phyloP scores from a whole-genome alignment of 2,329 filamentous ascomycete genomes.

The Alternaria dauci region DNA sequence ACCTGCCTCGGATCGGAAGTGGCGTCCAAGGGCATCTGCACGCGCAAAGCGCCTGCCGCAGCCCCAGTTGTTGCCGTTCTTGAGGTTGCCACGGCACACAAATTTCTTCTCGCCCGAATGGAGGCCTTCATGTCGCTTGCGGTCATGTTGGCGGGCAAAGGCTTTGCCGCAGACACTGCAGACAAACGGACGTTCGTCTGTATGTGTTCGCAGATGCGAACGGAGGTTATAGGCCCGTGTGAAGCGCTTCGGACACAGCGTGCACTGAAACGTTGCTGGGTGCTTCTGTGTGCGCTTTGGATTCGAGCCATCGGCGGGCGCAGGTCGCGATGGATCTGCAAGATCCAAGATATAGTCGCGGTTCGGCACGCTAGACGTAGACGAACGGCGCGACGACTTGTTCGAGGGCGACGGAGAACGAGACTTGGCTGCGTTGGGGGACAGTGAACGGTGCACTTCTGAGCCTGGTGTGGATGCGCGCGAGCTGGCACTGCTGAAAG shows the following conservation, averaged over 20 bases:
- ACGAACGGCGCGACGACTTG: constrained; percentile 59
- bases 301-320: constrained; percentile 53
- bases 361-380: constrained; percentile 62
- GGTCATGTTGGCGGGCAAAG: constrained; percentile 95
- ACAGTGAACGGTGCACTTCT: constrained; percentile 51
- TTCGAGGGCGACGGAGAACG: constrained; percentile 59
- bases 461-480: constrained; percentile 55
- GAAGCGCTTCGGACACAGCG: constrained; percentile 91
- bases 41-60: constrained; percentile 93
- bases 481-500: constrained; percentile 60
- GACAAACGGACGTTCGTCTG: constrained; percentile 95
- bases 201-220: constrained; percentile 94
- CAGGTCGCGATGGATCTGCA: constrained; percentile 85
- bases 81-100: constrained; percentile 91
- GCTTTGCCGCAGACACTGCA: constrained; percentile 97
- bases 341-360: constrained; percentile 87
- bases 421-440: constrained; percentile 55
- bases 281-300: constrained; percentile 94
- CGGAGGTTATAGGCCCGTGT: constrained; percentile 96
- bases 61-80: constrained; percentile 85
- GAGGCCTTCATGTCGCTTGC: constrained; percentile 94
- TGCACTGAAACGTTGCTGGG: constrained; percentile 95
- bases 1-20: constrained; percentile 95
- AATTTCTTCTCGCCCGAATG: constrained; percentile 99
- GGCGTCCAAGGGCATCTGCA: constrained; percentile 90